Conservation (phyloP, 352 stramenopile species). For the Pythium aristosporum region DNA sequence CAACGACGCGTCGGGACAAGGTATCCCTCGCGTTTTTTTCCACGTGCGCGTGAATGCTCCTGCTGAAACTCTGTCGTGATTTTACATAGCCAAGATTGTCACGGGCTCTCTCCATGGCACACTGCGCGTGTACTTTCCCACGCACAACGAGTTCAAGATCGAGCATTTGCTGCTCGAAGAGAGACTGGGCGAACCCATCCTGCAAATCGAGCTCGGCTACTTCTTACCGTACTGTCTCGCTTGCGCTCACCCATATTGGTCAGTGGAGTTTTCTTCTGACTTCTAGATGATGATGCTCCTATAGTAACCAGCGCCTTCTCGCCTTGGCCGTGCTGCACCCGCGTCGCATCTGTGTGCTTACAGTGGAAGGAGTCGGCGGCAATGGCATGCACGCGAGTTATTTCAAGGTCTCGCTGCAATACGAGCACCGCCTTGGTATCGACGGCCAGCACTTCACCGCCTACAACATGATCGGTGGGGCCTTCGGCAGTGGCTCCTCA, state of each 20-base stretch:
- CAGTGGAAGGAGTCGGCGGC: conserved; percentile 75
- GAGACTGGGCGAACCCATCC: conserved; percentile 78
- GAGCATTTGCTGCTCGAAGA: conserved; percentile 89
- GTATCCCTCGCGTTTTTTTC: conserved; percentile 25
- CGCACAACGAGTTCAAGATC: conserved; percentile 80
- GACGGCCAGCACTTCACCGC: conserved; percentile 91
- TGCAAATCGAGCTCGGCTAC: conserved; percentile 83
- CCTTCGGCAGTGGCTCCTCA: conserved; percentile 53
- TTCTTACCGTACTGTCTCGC: conserved; percentile 64
- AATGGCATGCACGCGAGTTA: conserved; percentile 75
- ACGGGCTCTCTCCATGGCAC: conserved; percentile 85
- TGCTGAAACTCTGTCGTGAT: too few species aligned
- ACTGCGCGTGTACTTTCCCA: conserved; percentile 83
- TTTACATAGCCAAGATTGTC: conserved; percentile 78
- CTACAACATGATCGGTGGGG: conserved; percentile 86
- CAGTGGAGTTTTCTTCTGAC: not conserved
- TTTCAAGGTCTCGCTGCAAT: conserved; percentile 78
- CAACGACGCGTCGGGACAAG: conserved; percentile 63
- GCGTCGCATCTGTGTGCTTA: conserved; percentile 73
- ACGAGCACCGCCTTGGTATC: conserved; percentile 85
- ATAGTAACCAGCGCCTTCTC: conserved; percentile 53
- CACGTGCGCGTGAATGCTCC: too few species aligned
- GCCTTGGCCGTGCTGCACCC: conserved; percentile 89
- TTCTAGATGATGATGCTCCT: not conserved
- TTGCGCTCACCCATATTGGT: not conserved